Percentiles rank a stretch among this genome's conserved stretches.
phyloP scores from a whole-genome alignment of 2,329 filamentous ascomycete genomes.

The Colletotrichum plurivorum region DNA sequence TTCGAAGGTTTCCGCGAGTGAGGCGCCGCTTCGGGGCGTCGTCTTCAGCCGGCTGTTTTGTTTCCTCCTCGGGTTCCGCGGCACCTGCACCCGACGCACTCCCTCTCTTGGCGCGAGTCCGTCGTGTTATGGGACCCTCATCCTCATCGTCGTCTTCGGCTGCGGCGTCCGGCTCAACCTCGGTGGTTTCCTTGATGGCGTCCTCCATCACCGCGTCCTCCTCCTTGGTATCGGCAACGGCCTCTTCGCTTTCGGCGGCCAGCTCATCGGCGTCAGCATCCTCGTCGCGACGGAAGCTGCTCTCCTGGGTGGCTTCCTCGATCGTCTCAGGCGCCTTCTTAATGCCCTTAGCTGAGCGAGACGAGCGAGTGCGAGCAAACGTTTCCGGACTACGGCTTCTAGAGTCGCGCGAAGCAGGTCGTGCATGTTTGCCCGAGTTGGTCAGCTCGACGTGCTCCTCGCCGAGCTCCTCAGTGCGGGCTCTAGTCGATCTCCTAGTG shows the following conservation, averaged over 20 bases:
- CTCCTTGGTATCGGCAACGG: conserved; percentile 45
- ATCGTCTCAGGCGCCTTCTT: conserved; percentile 64
- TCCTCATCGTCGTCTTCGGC: conserved; percentile 62
- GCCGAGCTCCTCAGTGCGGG: conserved; percentile 67
- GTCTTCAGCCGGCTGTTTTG: conserved; percentile 44
- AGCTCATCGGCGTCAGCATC: conserved; percentile 56
- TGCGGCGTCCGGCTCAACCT: conserved; percentile 49
- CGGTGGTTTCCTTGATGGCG: conserved; percentile 43
- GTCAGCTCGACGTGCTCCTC: conserved; percentile 71
- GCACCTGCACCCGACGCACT: conserved; percentile 47
- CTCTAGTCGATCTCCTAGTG: conserved; percentile 65
- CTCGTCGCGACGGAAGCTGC: conserved; percentile 52
- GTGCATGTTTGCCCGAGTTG: conserved; percentile 72
- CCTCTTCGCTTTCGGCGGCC: conserved; percentile 49
- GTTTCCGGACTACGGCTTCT: conserved; percentile 71
- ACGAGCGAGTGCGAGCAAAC: conserved; percentile 58
- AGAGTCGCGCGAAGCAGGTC: conserved; percentile 62
- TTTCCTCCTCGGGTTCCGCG: conserved; percentile 46
- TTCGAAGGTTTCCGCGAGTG: conserved; percentile 61
- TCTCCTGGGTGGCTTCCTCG: conserved; percentile 69
- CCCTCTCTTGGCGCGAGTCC: conserved; percentile 57
- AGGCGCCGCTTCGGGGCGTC: conserved; percentile 60
- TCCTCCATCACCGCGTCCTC: conserved; percentile 45
- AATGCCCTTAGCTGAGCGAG: conserved; percentile 65
- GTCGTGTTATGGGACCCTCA: conserved; percentile 60